A percentile compares a stretch with the other conserved stretches of the same genome.
Evolutionary conservation across 441 rosid genomes (phyloP).

Genomic region (Omphalea diandra): DNA sequence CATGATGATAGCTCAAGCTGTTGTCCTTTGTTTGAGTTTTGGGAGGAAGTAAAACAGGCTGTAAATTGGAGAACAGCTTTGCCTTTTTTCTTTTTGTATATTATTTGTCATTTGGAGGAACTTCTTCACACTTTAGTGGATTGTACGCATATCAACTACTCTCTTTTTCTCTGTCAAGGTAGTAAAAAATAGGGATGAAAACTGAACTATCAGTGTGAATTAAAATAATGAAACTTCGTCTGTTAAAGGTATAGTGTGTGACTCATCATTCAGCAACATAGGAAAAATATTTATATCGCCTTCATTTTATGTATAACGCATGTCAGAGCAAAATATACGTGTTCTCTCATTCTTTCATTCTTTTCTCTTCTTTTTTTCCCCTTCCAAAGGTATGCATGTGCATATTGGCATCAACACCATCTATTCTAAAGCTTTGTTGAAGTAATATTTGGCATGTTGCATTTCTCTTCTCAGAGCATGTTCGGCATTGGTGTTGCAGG

Average conservation of each 20-base stretch:
- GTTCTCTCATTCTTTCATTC: too few species aligned
- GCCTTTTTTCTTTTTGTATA: constrained; percentile 41
- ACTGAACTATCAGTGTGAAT: neutral
- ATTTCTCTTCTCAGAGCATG: too few species aligned
- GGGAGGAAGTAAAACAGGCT: constrained; percentile 42
- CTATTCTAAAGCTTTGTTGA: too few species aligned
- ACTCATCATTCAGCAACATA: neutral
- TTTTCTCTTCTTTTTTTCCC: too few species aligned
- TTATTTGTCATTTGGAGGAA: constrained; percentile 32
- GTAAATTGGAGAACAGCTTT: constrained; percentile 56
- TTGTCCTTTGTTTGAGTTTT: constrained; percentile 30
- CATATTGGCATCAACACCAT: too few species aligned
- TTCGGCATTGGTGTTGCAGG: too few species aligned
- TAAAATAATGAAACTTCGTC: neutral
- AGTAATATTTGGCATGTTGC: too few species aligned
- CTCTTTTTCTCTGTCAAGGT: neutral
- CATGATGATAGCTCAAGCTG: constrained; percentile 30
- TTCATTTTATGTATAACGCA: too few species aligned
- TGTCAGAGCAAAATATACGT: too few species aligned
- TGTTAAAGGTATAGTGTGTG: neutral
- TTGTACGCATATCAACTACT: constrained; percentile 17
- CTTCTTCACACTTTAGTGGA: constrained; percentile 14
- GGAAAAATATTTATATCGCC: too few species aligned
- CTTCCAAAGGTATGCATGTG: too few species aligned
- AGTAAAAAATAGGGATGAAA: too few species aligned